Base-by-base conservation (phyloP, 345 rosid genomes). In the Aquilaria sinensis region DNA sequence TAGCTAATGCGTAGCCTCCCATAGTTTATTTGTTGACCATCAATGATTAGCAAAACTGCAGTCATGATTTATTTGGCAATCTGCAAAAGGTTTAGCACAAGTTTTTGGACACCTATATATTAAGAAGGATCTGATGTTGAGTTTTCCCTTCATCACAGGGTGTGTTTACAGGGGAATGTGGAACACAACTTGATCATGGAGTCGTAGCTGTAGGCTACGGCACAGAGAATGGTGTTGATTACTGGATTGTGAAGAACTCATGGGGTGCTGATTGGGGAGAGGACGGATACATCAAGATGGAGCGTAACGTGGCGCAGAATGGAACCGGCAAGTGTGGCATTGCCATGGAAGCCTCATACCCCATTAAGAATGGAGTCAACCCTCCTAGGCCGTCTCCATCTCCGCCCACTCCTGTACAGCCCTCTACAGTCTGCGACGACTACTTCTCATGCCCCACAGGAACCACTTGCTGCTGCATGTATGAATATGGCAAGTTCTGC, bases 261-360 rank as follows among this genome's bases (percentile, higher is more conserved):
- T 88, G 97, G 98, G 98, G 96, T 34, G 34, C 72, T n/a, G 41
- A 58, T 53, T 92, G 95, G 98, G 98, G 96, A 0, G 98, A 92
- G 70, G 57, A 56, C 1, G 96, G 98, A 7, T 92, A 92, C 77
- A 31, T 92, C 71, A 87, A 69, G 66, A 66, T 92, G 89, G 84
- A 82, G 69, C 80, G 96, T 31, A 87, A 82, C 14, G 14, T 72
- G 64, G 0, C 10, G 12, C 29, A 57, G 67, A 5, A 37, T 37
- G 51, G 68, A 1, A 45, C 78, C 9, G 98, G 98, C 46, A 85
- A 82, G 69, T 92, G 98, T 52, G 98, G 98, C 29, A 89, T 92
- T 64, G 89, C 96, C 4, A 61, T 78, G 58, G 84, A 86, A 71
- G 75, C 95, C 6, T 89, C 95, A 5, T 89, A 89, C 50, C 98